Evolutionary conservation across 2,329 filamentous ascomycete species (phyloP), one percentile per base, ranked within the genome.

Genomic region (Phialophora tarda): DNA sequence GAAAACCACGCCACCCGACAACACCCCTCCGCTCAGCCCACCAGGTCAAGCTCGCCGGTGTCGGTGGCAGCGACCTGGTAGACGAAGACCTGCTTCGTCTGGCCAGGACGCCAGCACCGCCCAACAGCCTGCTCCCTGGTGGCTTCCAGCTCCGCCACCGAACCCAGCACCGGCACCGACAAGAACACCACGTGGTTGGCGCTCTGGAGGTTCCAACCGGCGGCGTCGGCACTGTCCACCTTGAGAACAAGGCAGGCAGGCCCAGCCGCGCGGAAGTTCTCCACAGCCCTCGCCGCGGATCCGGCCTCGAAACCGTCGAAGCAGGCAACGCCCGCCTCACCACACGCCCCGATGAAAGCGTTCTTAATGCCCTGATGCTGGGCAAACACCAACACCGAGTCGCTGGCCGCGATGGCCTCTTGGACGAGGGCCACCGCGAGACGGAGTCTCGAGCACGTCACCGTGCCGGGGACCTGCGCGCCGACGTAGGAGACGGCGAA

Each of bases 121-220:
- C 88, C 88, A 23, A 89, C 85, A 0, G 87, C 87, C 68, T 91
- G 88, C 0, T 80, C 83, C 83, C 89, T 89, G 0, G 82, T 80
- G 0, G 84, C 80, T 0, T 85, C 80, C 72, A 88, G 90, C 4
- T 82, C 78, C 53, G 85, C 81, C 55, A 85, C 81, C 0, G 79
- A 82, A 41, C 78, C 73, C 0, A 81, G 77, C 0, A 86, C 76
- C 8, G 88, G 75, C 0, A 88, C 87, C 0, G 83, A 81, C 2
- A 89, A 74, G 74, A 91, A 90, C 34, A 91, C 82, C 41, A 90
- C 78, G 64, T 90, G 86, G 67, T 89, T 89, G 0, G 87, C 87
- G 47, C 82, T 82, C 55, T 86, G 85, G 1, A 91, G 76, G 69
- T 91, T 90, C 85, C 84, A 75, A 59, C 88, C 88, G 34, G 88